Conservation (phyloP, 176 grass and related monocot species). For the Oropetium thomaeum region DNA sequence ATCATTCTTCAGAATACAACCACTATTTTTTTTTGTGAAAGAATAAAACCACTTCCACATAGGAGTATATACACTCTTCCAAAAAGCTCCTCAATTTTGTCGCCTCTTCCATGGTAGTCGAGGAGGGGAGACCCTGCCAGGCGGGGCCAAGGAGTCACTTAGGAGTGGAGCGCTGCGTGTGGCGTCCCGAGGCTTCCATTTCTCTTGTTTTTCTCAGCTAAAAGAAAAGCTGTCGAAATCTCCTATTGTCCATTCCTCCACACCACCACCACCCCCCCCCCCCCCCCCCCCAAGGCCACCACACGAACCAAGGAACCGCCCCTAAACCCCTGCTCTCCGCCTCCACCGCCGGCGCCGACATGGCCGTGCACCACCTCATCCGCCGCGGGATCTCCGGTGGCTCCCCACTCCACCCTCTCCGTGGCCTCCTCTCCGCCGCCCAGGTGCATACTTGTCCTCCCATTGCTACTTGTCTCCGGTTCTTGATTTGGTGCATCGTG, state of each 20-base stretch:
- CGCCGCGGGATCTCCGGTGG: slow-evolving; percentile 18
- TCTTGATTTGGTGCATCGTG: slow-evolving; percentile 8
- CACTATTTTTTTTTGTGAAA: too few relatives aligned
- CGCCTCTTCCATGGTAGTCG: not conserved
- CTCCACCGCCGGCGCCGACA: slow-evolving; percentile 37
- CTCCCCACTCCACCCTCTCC: slow-evolving; percentile 17
- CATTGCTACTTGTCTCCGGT: not conserved
- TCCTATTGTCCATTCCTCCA: slow-evolving; percentile 1
- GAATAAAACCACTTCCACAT: too few relatives aligned
- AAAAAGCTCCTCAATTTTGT: too few relatives aligned
- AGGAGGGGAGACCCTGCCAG: not conserved
- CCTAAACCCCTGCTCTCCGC: slow-evolving; percentile 27
- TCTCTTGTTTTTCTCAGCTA: not conserved
- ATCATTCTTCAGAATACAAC: too few relatives aligned
- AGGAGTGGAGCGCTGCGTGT: not conserved
- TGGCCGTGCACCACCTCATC: slow-evolving; percentile 37
- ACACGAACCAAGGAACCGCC: slow-evolving; percentile 4
- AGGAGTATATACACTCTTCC: too few relatives aligned
- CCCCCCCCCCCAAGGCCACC: too few relatives aligned
- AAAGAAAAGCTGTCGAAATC: not conserved
- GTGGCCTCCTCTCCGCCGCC: slow-evolving; percentile 17
- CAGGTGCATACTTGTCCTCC: slow-evolving; percentile 16
- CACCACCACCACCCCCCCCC: too few relatives aligned
- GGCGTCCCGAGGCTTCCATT: not conserved
- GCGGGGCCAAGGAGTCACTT: not conserved